phyloP scores from a whole-genome alignment of 2,329 filamentous ascomycete species.

The Lasiodiplodia citricola region DNA sequence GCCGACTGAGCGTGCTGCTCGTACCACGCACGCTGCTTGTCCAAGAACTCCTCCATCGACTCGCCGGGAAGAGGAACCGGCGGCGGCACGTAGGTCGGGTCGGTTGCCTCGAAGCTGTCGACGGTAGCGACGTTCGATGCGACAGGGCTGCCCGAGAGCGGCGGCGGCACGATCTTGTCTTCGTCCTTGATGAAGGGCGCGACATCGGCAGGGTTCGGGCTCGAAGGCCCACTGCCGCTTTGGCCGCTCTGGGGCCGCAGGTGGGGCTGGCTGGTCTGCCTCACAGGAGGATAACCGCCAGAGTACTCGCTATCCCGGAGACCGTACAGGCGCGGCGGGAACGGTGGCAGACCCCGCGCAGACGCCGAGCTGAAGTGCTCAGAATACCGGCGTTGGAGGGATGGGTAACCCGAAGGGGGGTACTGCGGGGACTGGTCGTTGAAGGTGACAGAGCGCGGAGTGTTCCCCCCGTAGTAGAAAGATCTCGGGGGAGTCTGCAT shows the following conservation, averaged over 20 bases:
- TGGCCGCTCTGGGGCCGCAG: neutral
- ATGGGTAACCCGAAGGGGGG: neutral
- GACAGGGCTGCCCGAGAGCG: neutral
- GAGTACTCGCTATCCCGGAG: constrained; percentile 2
- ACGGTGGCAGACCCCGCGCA: neutral
- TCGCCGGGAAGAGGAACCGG: constrained; percentile 3
- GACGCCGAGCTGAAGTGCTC: constrained; percentile 16
- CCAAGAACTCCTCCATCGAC: constrained; percentile 14
- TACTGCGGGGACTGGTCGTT: neutral
- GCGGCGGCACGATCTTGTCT: neutral
- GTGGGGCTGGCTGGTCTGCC: constrained; percentile 11
- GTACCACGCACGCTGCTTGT: constrained; percentile 14
- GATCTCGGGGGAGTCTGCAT: neutral
- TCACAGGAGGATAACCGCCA: neutral
- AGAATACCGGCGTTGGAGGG: constrained; percentile 7
- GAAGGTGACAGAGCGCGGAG: constrained; percentile 3
- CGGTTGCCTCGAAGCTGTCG: constrained; percentile 2
- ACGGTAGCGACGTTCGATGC: constrained; percentile 7
- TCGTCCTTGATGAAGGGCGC: neutral
- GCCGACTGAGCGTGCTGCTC: constrained; percentile 8
- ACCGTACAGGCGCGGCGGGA: constrained; percentile 11
- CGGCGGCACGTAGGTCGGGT: constrained; percentile 3
- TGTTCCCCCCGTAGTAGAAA: constrained; percentile 1
- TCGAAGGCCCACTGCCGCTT: constrained; percentile 1
- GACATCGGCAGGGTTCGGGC: neutral